These are phyloP conservation scores for Erigeron philadelphicus DNA, from an alignment of 140 eudicot species.

Conservation along the genomic window DNA sequence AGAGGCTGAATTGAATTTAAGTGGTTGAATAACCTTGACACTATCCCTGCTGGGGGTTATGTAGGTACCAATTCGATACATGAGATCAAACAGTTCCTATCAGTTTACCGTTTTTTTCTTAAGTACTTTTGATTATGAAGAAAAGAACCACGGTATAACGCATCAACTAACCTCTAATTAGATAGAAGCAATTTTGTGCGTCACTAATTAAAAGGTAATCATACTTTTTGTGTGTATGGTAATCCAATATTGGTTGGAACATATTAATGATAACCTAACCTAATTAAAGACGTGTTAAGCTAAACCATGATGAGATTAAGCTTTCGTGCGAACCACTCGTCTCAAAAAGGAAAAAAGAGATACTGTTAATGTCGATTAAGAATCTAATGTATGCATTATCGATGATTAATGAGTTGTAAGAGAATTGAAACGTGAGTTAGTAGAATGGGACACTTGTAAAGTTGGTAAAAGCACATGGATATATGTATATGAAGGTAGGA, in stretches of 20 bases:
- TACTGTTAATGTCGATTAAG: not conserved
- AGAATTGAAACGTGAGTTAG: conserved; percentile 25
- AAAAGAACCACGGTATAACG: not conserved
- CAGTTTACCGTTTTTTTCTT: too few species aligned
- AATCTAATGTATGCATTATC: conserved; percentile 9
- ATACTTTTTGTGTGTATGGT: conserved; percentile 5
- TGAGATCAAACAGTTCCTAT: too few species aligned
- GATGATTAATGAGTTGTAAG: conserved; percentile 24
- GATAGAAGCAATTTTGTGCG: not conserved
- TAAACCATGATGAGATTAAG: not conserved
- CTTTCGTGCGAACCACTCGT: not conserved
- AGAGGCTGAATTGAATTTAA: too few species aligned
- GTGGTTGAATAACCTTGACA: too few species aligned
- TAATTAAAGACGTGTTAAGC: not conserved
- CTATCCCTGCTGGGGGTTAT: too few species aligned
- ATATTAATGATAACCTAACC: not conserved
- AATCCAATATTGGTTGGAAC: not conserved
- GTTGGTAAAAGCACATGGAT: conserved; percentile 42
- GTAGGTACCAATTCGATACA: too few species aligned
- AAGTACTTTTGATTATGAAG: too few species aligned
- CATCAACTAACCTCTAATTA: conserved; percentile 12
- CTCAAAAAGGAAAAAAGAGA: conserved; percentile 5
- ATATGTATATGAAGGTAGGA: conserved; percentile 38
- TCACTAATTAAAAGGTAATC: not conserved
- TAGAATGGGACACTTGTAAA: conserved; percentile 38